phyloP scores from a whole-genome alignment of 208 protist species.

The Phytomonas sp. region DNA sequence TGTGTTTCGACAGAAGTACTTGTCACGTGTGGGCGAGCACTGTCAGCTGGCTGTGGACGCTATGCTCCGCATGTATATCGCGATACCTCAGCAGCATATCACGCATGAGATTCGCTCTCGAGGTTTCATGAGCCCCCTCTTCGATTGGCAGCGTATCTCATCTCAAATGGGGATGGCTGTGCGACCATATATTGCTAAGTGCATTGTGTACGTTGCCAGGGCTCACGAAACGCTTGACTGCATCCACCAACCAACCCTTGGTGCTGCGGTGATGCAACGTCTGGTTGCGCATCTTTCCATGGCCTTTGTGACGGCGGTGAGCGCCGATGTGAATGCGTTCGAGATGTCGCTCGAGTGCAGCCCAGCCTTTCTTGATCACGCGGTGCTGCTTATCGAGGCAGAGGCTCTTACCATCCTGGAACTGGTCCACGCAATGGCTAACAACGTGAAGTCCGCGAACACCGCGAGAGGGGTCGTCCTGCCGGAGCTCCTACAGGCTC shows the following conservation, averaged over 20 bases:
- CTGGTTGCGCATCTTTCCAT: slow-evolving; percentile 62
- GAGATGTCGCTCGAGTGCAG: slow-evolving; percentile 81
- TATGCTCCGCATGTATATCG: slow-evolving; percentile 69
- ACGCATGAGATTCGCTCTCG: slow-evolving; percentile 40
- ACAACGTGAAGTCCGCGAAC: slow-evolving; percentile 11
- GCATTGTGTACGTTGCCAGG: slow-evolving; percentile 56
- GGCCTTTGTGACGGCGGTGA: slow-evolving; percentile 54
- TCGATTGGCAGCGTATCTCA: slow-evolving; percentile 82
- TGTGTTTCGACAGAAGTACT: slow-evolving; percentile 39
- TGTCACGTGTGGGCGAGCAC: slow-evolving; percentile 71
- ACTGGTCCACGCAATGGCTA: slow-evolving; percentile 21
- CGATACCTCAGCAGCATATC: slow-evolving; percentile 62
- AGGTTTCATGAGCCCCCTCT: slow-evolving; percentile 61
- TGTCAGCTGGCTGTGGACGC: slow-evolving; percentile 75
- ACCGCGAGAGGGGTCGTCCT: slow-evolving; percentile 27
- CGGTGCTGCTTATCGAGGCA: slow-evolving; percentile 63
- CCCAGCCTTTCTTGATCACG: slow-evolving; percentile 50
- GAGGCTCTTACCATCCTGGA: slow-evolving; percentile 58
- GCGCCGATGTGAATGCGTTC: slow-evolving; percentile 59
- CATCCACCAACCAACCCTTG: slow-evolving; percentile 68
- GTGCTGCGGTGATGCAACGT: slow-evolving; percentile 58
- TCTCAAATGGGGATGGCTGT: slow-evolving; percentile 46
- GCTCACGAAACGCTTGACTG: slow-evolving; percentile 61
- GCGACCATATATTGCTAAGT: slow-evolving; percentile 70
- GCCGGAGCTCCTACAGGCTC: slow-evolving; percentile 11